phyloP scores from a whole-genome alignment of 1,284 basidiomycete species.

The Cutaneotrichosporon dermatis region DNA sequence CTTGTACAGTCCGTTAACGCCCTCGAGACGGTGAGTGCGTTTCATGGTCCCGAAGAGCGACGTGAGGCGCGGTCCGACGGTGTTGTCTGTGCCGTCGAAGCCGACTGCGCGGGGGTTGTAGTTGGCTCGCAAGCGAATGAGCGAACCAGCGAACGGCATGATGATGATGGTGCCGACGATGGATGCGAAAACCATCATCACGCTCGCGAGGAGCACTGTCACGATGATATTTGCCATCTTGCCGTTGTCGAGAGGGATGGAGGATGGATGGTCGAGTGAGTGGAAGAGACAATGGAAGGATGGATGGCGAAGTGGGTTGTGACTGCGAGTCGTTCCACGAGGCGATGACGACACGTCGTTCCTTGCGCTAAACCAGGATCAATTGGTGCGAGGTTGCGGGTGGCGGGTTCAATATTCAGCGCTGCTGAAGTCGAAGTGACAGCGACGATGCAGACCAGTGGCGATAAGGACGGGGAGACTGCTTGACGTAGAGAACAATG shows the following conservation, averaged over 20 bases:
- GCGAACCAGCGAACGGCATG: conserved; percentile 48
- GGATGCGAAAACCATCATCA: conserved; percentile 43
- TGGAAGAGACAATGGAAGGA: too few relatives aligned
- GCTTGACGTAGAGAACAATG: too few relatives aligned
- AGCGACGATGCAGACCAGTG: too few relatives aligned
- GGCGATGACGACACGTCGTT: too few relatives aligned
- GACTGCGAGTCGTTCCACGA: too few relatives aligned
- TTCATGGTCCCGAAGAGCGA: conserved; percentile 57
- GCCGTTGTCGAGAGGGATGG: not conserved
- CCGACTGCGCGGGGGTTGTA: conserved; percentile 61
- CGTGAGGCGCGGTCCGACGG: conserved; percentile 48
- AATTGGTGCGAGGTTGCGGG: too few relatives aligned
- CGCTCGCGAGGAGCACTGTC: conserved; percentile 38
- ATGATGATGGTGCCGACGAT: conserved; percentile 39
- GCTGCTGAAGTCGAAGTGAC: too few relatives aligned
- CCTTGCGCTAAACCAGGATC: too few relatives aligned
- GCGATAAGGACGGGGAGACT: too few relatives aligned
- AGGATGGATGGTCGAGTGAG: not conserved
- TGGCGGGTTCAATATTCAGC: too few relatives aligned
- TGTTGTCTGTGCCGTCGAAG: conserved; percentile 55
- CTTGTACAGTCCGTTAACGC: conserved; percentile 75
- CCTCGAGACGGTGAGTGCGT: conserved; percentile 74
- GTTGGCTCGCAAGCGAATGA: conserved; percentile 50
- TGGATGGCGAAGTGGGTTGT: too few relatives aligned
- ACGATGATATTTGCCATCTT: conserved; percentile 18